These are phyloP conservation scores for Lactuca sativa DNA, from an alignment of 129 eudicot genomes.

Conservation along the genomic window DNA sequence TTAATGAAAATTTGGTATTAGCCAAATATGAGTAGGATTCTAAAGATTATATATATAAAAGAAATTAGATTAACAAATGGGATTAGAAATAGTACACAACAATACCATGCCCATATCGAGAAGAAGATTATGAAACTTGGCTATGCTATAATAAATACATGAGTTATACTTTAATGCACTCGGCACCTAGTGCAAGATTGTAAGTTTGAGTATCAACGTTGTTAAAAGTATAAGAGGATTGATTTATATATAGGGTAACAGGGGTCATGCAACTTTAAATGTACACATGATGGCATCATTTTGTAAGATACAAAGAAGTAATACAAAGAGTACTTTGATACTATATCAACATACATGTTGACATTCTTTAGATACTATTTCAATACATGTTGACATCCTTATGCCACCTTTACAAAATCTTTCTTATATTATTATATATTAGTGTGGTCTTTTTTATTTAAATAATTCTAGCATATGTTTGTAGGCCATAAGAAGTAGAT, in stretches of 20 bases:
- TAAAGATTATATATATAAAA: background rate
- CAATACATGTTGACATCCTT: slow-evolving; percentile 39
- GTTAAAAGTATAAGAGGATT: slow-evolving; percentile 9
- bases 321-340: slow-evolving; percentile 15
- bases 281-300: slow-evolving; percentile 44
- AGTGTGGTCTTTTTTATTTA: background rate
- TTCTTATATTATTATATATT: background rate
- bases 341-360: slow-evolving; percentile 8
- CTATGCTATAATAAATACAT: too few species aligned
- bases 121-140: too few species aligned
- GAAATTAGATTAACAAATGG: background rate
- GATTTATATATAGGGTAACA: slow-evolving; percentile 7
- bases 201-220: background rate
- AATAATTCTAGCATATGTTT: background rate
- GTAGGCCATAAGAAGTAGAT: background rate
- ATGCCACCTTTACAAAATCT: slow-evolving; percentile 7
- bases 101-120: too few species aligned
- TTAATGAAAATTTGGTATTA: background rate
- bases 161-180: background rate
- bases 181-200: background rate
- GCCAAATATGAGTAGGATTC: background rate
- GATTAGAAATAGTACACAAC: background rate
- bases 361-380: slow-evolving; percentile 3
- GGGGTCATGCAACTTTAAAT: slow-evolving; percentile 2
- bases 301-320: background rate